Evolutionary conservation across 2,329 filamentous ascomycete genomes (phyloP), one percentile per base, ranked within the genome.

Genomic region (Penicillium sp.): DNA sequence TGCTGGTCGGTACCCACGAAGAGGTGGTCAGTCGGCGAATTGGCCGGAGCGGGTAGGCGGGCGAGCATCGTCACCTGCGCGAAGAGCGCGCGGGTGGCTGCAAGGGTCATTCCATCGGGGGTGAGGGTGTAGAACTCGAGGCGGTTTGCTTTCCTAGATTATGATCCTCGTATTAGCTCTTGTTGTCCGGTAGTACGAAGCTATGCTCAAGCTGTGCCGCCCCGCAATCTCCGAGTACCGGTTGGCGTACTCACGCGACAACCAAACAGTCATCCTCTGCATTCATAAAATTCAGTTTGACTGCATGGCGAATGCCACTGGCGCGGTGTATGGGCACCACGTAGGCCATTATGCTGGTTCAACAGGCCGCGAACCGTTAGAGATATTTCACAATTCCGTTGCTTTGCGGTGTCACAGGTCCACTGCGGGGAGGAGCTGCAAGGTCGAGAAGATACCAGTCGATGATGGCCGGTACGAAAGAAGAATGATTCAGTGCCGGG

Each of bases 1-100:
- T 88, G 87, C 47, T 87, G 83, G 66, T 95, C 87, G 41, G 93
- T 98, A 43, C 90, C 92, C 49, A 98, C 81, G 66, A 98, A 95
- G 53, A 98, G 81, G 54, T 96, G 82, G 60, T 97, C 90, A 42
- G 84, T 89, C 4, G 78, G 72, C 25, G 85, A 84, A 59, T 88
- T 82, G 42, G 83, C 82, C 5, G 91, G 89, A 3, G 63, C 59
- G 1, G 66, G 66, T 4, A 71, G 63, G 18, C 66, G 63, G 24
- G 83, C 83, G 42, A 98, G 77, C 77, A 96, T 88, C 6, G 87
- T 86, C 59, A 97, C 84, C 58, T 87, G 88, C 66, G 92, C 93
- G 67, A 92, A 92, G 47, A 97, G 78, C 54, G 83, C 76, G 63
- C 85, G 86, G 3, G 88, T 86, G 56, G 82, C 81, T 29, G 81